A percentile compares a stretch with the other conserved stretches of the same genome.
These are phyloP conservation scores for Cryphonectria japonica DNA, from an alignment of 2,329 filamentous ascomycete genomes.

Conservation along the genomic window DNA sequence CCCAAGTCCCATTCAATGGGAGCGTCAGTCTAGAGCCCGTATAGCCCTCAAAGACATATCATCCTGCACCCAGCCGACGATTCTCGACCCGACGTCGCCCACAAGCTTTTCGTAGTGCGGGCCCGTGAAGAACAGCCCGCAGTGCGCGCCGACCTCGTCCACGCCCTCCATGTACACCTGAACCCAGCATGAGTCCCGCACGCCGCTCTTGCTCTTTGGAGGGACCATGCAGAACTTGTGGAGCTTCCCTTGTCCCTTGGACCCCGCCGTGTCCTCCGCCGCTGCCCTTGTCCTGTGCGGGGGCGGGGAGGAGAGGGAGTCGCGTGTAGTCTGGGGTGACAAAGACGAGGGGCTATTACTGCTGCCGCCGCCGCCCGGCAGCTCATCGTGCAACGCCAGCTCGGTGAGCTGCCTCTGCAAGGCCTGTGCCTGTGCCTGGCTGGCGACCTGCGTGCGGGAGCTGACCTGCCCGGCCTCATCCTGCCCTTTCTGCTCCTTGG, in stretches of 20 bases:
- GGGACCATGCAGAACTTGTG: constrained; percentile 82
- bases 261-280: not conserved
- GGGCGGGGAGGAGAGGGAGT: constrained; percentile 17
- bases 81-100: constrained; percentile 69
- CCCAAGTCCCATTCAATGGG: not conserved
- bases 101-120: constrained; percentile 77
- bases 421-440: constrained; percentile 18
- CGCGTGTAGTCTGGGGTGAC: constrained; percentile 7
- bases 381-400: constrained; percentile 20
- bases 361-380: constrained; percentile 9
- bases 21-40: constrained; percentile 34
- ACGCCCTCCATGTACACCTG: constrained; percentile 80
- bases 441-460: constrained; percentile 18
- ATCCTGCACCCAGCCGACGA: constrained; percentile 72
- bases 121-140: constrained; percentile 75
- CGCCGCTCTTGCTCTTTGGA: constrained; percentile 50
- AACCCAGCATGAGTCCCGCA: constrained; percentile 73
- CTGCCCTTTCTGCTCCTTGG: constrained; percentile 33
- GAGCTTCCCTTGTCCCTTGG: constrained; percentile 49
- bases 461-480: constrained; percentile 6
- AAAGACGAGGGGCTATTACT: not conserved
- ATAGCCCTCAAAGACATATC: constrained; percentile 53
- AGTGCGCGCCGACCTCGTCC: constrained; percentile 86
- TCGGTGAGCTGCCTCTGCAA: constrained; percentile 28
- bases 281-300: constrained; percentile 1